A percentile compares a stretch with the other conserved stretches of the same genome.
Conservation (phyloP, 2,329 filamentous ascomycete genomes). For the Calonectria multiphialidica region DNA sequence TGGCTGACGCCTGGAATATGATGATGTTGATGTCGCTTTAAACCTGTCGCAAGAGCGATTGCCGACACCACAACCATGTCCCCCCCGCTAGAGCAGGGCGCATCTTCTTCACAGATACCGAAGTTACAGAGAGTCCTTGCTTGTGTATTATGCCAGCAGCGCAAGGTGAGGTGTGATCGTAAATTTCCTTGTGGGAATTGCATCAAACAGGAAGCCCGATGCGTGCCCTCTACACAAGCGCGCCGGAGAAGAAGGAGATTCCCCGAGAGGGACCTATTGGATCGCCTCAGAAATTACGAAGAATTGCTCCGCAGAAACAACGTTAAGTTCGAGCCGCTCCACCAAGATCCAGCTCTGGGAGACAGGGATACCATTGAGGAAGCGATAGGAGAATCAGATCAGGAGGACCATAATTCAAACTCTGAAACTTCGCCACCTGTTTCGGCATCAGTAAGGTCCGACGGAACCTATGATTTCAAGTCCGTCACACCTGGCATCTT, state of each 20-base stretch:
- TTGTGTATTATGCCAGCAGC: constrained; percentile 73
- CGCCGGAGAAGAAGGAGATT: constrained; percentile 57
- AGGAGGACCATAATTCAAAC: background rate
- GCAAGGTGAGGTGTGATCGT: constrained; percentile 73
- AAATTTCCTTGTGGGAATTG: constrained; percentile 70
- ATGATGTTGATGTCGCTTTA: too few relatives aligned
- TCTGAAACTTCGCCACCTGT: background rate
- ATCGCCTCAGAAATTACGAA: constrained; percentile 69
- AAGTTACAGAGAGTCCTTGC: constrained; percentile 52
- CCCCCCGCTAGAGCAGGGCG: background rate
- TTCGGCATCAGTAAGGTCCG: background rate
- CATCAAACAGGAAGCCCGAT: constrained; percentile 57
- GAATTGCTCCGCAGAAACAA: constrained; percentile 65
- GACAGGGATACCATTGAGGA: background rate
- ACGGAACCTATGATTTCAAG: background rate
- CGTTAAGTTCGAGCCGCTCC: constrained; percentile 64
- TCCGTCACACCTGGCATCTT: background rate
- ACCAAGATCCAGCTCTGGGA: constrained; percentile 27
- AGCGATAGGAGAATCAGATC: background rate
- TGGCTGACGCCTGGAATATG: too few relatives aligned
- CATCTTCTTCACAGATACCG: background rate
- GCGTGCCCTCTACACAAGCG: constrained; percentile 49
- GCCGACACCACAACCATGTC: too few relatives aligned
- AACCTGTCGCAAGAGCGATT: too few relatives aligned
- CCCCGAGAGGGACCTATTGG: constrained; percentile 69